Evolutionary conservation across 495 filamentous ascomycete species (phyloP).

Genomic region (Neurospora sp.): DNA sequence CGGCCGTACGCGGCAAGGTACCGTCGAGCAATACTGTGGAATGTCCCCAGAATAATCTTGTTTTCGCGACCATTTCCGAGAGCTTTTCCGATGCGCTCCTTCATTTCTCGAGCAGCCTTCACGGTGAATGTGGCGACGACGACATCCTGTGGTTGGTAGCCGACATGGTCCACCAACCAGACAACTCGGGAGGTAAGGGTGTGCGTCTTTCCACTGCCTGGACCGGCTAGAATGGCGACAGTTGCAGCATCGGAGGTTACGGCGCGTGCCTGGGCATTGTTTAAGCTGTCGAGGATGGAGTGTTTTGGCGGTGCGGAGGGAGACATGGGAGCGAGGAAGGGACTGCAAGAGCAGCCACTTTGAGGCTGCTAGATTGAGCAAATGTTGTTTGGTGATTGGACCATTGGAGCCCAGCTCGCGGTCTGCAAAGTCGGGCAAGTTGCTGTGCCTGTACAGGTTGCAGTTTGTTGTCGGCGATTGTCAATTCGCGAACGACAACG

Average conservation of each 20-base stretch:
- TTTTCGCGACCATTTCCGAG: constrained; percentile 69
- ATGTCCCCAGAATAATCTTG: constrained; percentile 82
- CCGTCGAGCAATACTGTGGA: constrained; percentile 83
- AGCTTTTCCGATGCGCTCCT: constrained; percentile 66
- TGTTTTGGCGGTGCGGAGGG: background rate
- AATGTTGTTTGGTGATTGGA: background rate
- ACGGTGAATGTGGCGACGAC: constrained; percentile 97
- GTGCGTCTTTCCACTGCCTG: constrained; percentile 84
- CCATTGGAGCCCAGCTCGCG: background rate
- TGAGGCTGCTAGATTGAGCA: background rate
- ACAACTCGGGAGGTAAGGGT: constrained; percentile 91
- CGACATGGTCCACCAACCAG: constrained; percentile 74
- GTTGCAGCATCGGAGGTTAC: constrained; percentile 70
- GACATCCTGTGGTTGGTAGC: constrained; percentile 79
- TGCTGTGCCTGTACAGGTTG: background rate
- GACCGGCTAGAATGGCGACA: constrained; percentile 83
- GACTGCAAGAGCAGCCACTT: background rate
- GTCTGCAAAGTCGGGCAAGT: background rate
- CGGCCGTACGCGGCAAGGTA: constrained; percentile 83
- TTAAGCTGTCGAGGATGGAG: constrained; percentile 56
- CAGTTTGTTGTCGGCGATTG: background rate
- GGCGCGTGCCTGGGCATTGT: constrained; percentile 71
- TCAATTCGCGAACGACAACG: background rate
- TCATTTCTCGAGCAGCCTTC: constrained; percentile 96
- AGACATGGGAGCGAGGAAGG: background rate